phyloP scores from a whole-genome alignment of 441 rosid species.

The Populus hybrid region DNA sequence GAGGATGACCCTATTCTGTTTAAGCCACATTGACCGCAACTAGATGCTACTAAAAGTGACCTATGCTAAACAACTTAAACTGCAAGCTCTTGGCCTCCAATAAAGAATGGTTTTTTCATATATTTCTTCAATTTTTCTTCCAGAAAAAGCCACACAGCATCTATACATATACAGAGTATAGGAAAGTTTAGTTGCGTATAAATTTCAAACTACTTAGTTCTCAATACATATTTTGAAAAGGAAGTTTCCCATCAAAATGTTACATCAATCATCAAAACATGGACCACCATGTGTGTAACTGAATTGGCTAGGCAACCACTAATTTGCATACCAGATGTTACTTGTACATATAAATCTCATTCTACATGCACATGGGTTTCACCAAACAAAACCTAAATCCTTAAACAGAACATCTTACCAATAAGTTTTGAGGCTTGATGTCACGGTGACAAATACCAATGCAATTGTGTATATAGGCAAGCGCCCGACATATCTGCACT shows the following conservation, averaged over 20 bases:
- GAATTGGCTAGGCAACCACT: not conserved
- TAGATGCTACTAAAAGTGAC: not conserved
- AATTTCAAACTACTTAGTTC: not conserved
- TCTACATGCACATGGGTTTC: not conserved
- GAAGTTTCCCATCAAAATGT: not conserved
- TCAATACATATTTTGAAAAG: not conserved
- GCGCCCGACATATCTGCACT: conserved; percentile 93
- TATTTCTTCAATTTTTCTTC: not conserved
- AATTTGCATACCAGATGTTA: not conserved
- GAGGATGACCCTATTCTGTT: not conserved
- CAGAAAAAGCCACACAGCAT: not conserved
- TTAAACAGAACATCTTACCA: conserved; percentile 44
- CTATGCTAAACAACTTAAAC: not conserved
- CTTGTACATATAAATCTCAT: not conserved
- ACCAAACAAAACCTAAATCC: not conserved
- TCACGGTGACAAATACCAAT: conserved; percentile 97
- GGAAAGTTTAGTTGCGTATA: not conserved
- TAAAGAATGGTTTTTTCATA: not conserved
- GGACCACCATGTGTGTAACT: not conserved
- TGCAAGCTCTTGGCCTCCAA: not conserved
- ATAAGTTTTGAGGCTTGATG: conserved; percentile 96
- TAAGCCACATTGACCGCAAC: not conserved
- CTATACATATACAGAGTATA: not conserved
- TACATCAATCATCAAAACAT: not conserved
- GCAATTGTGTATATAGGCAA: conserved; percentile 83